phyloP scores from a whole-genome alignment of 1,284 basidiomycete genomes.

The Pyrrhoderma lamaoense region DNA sequence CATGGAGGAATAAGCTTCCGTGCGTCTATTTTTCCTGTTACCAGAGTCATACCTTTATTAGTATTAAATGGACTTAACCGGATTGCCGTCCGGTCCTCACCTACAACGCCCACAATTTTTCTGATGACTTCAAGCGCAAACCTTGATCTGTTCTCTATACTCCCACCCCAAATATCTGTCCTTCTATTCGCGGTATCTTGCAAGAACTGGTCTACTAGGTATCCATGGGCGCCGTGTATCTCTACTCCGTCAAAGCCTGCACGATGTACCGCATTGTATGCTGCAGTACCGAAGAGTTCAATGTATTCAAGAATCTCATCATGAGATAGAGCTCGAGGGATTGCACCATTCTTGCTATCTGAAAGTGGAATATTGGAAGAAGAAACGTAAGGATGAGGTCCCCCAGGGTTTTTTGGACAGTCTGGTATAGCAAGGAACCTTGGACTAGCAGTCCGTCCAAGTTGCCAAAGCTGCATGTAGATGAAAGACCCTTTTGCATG shows the following conservation, averaged over 20 bases:
- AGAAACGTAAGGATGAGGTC: slow-evolving; percentile 29
- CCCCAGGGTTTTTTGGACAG: slow-evolving; percentile 7
- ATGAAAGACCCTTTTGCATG: slow-evolving; percentile 41
- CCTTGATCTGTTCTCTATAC: slow-evolving; percentile 37
- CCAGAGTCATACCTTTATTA: slow-evolving; percentile 1
- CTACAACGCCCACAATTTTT: slow-evolving; percentile 17
- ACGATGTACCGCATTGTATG: slow-evolving; percentile 29
- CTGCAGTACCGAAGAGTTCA: slow-evolving; percentile 24
- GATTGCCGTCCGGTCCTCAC: slow-evolving; percentile 28
- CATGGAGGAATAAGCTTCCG: too few species aligned
- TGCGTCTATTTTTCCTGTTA: too few species aligned
- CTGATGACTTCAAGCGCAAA: slow-evolving; percentile 38
- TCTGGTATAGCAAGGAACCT: slow-evolving; percentile 25
- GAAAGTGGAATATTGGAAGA: slow-evolving; percentile 38
- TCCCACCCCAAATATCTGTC: slow-evolving; percentile 44
- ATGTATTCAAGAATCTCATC: slow-evolving; percentile 34
- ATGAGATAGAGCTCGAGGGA: slow-evolving; percentile 30
- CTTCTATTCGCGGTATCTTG: slow-evolving; percentile 29
- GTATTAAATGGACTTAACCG: slow-evolving; percentile 24
- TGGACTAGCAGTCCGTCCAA: slow-evolving; percentile 35
- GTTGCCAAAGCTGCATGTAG: slow-evolving; percentile 44
- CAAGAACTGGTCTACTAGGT: slow-evolving; percentile 22
- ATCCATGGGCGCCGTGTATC: slow-evolving; percentile 20
- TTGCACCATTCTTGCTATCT: slow-evolving; percentile 4
- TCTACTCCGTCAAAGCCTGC: slow-evolving; percentile 29